Conservation (phyloP, 2,329 filamentous ascomycete species). For the Ceratocystis destructans region DNA sequence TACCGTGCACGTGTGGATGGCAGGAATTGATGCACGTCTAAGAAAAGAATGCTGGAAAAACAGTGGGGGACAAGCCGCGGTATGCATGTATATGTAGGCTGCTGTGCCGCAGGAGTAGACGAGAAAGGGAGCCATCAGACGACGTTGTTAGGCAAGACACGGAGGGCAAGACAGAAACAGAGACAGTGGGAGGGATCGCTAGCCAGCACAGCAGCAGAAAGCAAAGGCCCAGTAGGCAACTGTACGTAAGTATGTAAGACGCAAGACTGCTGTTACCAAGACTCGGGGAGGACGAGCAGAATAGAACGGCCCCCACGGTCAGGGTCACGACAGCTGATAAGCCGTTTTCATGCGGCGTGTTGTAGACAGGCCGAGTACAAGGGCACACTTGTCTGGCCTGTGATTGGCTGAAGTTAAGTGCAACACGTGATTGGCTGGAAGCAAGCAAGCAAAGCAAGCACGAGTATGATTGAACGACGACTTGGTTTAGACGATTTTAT, state of each 20-base stretch:
- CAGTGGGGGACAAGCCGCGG: too few species aligned
- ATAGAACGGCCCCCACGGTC: neutral
- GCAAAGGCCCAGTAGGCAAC: neutral
- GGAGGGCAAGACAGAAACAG: neutral
- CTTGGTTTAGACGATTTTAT: neutral
- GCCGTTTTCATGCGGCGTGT: neutral
- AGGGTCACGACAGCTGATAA: neutral
- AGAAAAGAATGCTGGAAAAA: too few species aligned
- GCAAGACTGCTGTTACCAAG: neutral
- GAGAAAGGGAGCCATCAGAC: neutral
- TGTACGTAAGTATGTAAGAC: neutral
- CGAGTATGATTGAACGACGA: neutral
- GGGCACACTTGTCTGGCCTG: neutral
- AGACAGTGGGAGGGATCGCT: constrained; percentile 6
- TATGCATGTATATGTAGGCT: too few species aligned
- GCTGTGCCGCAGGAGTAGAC: neutral
- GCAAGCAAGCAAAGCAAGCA: neutral
- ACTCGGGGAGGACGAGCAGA: neutral
- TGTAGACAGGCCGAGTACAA: neutral
- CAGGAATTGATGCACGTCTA: too few species aligned
- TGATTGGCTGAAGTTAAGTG: neutral
- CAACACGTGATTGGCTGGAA: neutral
- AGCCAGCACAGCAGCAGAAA: neutral
- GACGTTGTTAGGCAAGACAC: neutral
- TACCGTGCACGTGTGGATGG: too few species aligned